phyloP scores from a whole-genome alignment of 2,329 filamentous ascomycete genomes.

The Colletotrichum sp. region DNA sequence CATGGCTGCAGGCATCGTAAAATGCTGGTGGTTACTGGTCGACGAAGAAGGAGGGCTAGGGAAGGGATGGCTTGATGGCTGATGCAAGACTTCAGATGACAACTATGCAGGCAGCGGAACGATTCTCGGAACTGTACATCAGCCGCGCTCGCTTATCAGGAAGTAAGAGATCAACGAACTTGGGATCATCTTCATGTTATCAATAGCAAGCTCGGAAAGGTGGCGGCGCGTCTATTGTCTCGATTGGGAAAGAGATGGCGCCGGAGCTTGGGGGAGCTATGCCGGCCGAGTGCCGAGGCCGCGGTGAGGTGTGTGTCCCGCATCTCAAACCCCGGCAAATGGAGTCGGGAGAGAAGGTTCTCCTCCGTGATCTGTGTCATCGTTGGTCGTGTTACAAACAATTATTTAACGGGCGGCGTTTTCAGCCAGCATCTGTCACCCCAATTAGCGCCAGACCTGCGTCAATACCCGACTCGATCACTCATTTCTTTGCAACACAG shows the following conservation, averaged over 20 bases:
- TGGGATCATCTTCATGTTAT: not conserved
- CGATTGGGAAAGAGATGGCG: not conserved
- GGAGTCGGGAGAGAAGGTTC: not conserved
- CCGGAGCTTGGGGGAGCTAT: not conserved
- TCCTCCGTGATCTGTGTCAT: not conserved
- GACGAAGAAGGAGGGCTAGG: not conserved
- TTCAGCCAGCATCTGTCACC: not conserved
- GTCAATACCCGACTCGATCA: not conserved
- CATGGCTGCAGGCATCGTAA: not conserved
- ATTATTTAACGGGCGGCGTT: not conserved
- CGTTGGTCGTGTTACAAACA: not conserved
- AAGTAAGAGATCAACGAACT: not conserved
- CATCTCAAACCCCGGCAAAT: not conserved
- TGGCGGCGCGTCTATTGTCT: not conserved
- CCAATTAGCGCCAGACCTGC: not conserved
- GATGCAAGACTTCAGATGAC: not conserved
- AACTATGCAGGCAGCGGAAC: not conserved
- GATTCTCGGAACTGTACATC: not conserved
- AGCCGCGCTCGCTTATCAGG: not conserved
- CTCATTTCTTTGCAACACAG: not conserved
- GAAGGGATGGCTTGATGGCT: not conserved
- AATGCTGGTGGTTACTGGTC: not conserved
- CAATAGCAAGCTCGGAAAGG: not conserved
- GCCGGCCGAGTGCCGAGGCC: not conserved
- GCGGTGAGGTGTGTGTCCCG: not conserved